A percentile compares a stretch with the other conserved stretches of the same genome.
Conservation (phyloP, 139 green algal genomes). For the Limnomonas spitsbergensis region DNA sequence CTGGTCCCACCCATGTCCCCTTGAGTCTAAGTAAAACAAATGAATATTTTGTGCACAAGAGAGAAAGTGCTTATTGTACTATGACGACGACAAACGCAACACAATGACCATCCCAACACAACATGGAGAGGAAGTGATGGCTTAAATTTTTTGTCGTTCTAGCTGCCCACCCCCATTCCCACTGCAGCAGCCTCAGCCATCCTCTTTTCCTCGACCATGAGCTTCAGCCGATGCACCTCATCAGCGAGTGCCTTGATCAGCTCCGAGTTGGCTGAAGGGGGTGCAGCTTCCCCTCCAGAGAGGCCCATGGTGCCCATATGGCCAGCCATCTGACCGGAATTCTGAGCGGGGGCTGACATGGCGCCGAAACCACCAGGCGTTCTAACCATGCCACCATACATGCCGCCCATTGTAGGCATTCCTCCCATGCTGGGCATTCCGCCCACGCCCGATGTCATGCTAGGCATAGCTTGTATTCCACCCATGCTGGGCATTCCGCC, state of each 20-base stretch:
- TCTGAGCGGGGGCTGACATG: background rate
- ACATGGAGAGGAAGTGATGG: too few relatives aligned
- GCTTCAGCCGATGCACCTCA: conserved; percentile 27
- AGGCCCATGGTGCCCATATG: too few relatives aligned
- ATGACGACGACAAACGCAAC: too few relatives aligned
- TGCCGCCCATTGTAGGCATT: background rate
- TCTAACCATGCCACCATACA: too few relatives aligned
- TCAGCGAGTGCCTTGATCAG: conserved; percentile 34
- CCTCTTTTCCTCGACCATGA: conserved; percentile 34
- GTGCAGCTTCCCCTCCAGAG: too few relatives aligned
- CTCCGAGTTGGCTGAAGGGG: conserved; percentile 15
- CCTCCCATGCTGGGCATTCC: background rate
- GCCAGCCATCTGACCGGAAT: background rate
- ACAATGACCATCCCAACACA: too few relatives aligned
- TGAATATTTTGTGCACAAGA: too few relatives aligned
- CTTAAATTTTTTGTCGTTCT: too few relatives aligned
- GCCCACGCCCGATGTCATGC: background rate
- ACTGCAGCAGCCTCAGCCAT: background rate
- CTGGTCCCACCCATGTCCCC: too few relatives aligned
- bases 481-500: background rate
- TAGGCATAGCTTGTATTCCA: background rate
- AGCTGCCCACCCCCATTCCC: too few relatives aligned
- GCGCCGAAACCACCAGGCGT: background rate
- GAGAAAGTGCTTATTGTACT: too few relatives aligned
- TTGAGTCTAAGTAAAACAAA: too few relatives aligned